A percentile compares a stretch with the other conserved stretches of the same genome.
Conservation (phyloP, 225 moss, liverwort and hornwort species). For the Asterella californica region DNA sequence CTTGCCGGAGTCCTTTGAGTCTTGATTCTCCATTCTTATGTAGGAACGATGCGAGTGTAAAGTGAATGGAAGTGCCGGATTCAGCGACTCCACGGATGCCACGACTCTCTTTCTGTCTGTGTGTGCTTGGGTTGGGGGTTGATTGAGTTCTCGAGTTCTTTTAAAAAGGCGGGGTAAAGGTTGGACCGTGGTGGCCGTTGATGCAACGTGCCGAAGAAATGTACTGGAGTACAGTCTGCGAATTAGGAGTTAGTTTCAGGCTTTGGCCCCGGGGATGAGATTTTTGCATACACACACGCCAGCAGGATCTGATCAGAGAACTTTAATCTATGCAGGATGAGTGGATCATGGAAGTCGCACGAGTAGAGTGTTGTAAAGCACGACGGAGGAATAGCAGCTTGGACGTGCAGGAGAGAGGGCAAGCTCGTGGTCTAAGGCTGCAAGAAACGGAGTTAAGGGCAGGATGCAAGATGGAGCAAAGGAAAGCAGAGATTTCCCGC, state of each 20-base stretch:
- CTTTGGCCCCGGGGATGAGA: not conserved
- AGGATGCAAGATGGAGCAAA: conserved; percentile 6
- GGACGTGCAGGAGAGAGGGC: not conserved
- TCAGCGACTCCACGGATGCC: not conserved
- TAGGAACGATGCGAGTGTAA: not conserved
- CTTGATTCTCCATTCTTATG: not conserved
- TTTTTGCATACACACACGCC: not conserved
- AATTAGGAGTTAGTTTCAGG: not conserved
- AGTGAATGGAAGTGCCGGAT: not conserved
- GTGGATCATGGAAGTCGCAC: not conserved
- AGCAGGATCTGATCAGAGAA: too few relatives aligned
- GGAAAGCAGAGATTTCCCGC: not conserved
- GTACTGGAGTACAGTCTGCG: not conserved
- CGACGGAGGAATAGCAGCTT: not conserved
- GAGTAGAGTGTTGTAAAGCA: not conserved
- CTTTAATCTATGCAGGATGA: not conserved
- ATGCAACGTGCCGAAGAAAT: not conserved
- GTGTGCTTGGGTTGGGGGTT: not conserved
- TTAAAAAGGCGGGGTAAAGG: not conserved
- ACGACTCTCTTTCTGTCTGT: not conserved
- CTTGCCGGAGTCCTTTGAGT: not conserved
- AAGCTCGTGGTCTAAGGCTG: not conserved
- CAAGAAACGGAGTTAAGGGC: too few relatives aligned
- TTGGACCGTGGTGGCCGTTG: not conserved
- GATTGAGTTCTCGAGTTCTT: not conserved